These are phyloP conservation scores for Stachybotrys echinatus DNA, from an alignment of 2,329 filamentous ascomycete species.

Conservation along the genomic window DNA sequence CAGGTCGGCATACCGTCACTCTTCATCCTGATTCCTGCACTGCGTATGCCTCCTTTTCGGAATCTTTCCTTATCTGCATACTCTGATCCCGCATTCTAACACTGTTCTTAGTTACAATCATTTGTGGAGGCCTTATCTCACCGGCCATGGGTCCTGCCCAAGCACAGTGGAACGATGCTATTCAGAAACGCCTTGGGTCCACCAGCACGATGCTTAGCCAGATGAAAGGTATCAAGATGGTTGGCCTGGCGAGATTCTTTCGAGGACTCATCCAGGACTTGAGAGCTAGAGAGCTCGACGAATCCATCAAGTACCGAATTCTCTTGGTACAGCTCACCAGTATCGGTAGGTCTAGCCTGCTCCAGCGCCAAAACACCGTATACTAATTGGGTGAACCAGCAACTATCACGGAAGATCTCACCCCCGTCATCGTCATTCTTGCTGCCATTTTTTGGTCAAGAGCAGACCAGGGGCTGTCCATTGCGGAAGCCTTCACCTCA, in stretches of 20 bases:
- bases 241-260: conserved; percentile 30
- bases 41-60: conserved; percentile 12
- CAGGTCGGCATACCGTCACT: conserved; percentile 25
- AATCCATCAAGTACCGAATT: conserved; percentile 30
- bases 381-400: neutral
- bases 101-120: conserved; percentile 9
- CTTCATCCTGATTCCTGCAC: conserved; percentile 19
- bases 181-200: conserved; percentile 33
- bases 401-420: conserved; percentile 15
- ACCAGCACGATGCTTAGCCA: conserved; percentile 32
- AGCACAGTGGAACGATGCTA: conserved; percentile 30
- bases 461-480: conserved; percentile 18
- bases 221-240: conserved; percentile 40
- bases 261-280: conserved; percentile 25
- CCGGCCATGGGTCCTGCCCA: conserved; percentile 24
- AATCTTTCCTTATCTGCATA: neutral
- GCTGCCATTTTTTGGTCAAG: conserved; percentile 26
- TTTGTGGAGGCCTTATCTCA: conserved; percentile 13
- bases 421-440: conserved; percentile 25
- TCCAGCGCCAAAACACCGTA: too few species aligned
- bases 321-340: conserved; percentile 24
- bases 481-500: conserved; percentile 28
- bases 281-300: conserved; percentile 29
- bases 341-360: conserved; percentile 21
- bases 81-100: neutral